Base-by-base conservation (phyloP, 148 eudicot genomes). In the Simmondsia chinensis region DNA sequence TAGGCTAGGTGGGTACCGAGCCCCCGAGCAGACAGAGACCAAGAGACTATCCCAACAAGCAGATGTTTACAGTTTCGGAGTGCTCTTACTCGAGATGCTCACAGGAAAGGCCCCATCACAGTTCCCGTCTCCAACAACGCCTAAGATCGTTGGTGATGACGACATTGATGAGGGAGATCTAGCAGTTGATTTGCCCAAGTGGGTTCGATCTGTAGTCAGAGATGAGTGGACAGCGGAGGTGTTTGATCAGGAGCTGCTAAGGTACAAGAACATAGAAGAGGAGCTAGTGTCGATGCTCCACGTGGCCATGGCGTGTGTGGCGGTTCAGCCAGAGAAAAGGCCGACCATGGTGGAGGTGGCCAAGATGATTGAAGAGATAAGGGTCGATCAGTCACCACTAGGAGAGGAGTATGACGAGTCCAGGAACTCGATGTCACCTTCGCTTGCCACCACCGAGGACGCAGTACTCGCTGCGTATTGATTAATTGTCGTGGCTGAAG, bases 161-260 rank as follows among this genome's bases (percentile, higher is more conserved):
- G 48, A 20, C 14, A 6, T 33, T 6, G 24, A 44, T 9, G 48
- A 27, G 1, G 13, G 48, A 13, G 77, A 62, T 15, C 51, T n/a
- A 22, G 41, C 67, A 2, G 69, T 62, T 47, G 95, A 89, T 39
- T 64, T 81, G 54, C 87, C 95, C 1, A 73, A 69, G 39, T 84
- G 95, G 95, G 94, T 84, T 1, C 64, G 65, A 38, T 89, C 94
- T 1, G 84, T 89, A 52, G 95, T 82, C 34, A 72, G 80, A 43
- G 95, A 89, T 50, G 94, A 89, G 67, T 89, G 97, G 97, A 89
- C 95, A 1, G 85, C 97, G 0, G 88, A 89, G 56, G 95, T 89
- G 40, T 89, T 81, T 46, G 97, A 89, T 51, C 76, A 72, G 1
- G 97, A 89, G 24, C 58, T 89, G 18, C 25, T 84, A 57, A 89